phyloP scores from a whole-genome alignment of 257 asterid species.

The Solanum boliviense region DNA sequence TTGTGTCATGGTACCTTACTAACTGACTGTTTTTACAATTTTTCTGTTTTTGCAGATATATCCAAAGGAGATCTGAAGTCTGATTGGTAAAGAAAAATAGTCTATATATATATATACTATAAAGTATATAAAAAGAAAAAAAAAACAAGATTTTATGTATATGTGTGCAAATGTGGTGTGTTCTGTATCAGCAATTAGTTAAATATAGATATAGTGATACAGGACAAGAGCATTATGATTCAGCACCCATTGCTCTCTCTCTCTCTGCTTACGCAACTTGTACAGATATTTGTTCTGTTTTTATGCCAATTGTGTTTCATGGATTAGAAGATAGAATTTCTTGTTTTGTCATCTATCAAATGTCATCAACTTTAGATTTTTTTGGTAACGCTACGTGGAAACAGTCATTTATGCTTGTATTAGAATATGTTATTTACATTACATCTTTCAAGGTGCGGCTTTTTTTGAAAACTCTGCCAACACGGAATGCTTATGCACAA shows the following conservation, averaged over 20 bases:
- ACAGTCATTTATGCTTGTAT: neutral
- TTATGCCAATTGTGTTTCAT: neutral
- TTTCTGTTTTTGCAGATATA: constrained; percentile 11
- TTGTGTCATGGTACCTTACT: neutral
- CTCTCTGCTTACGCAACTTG: neutral
- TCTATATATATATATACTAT: neutral
- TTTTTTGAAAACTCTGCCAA: neutral
- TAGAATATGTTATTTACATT: too few relatives aligned
- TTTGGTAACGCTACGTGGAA: neutral
- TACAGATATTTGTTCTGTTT: neutral
- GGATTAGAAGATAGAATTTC: neutral
- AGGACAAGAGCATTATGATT: constrained; percentile 1
- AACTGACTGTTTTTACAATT: neutral
- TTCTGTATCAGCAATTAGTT: constrained; percentile 1
- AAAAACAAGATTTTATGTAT: neutral
- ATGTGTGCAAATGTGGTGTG: constrained; percentile 2
- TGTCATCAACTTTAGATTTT: neutral
- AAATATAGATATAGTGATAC: neutral
- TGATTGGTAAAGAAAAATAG: neutral
- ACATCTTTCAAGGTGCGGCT: neutral
- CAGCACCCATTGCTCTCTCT: constrained; percentile 2
- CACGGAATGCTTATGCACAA: neutral
- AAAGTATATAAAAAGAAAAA: neutral
- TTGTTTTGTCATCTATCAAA: neutral
- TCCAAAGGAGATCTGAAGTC: constrained; percentile 22